Evolutionary conservation across 441 rosid species (phyloP).

Genomic region (Populus hybrid): DNA sequence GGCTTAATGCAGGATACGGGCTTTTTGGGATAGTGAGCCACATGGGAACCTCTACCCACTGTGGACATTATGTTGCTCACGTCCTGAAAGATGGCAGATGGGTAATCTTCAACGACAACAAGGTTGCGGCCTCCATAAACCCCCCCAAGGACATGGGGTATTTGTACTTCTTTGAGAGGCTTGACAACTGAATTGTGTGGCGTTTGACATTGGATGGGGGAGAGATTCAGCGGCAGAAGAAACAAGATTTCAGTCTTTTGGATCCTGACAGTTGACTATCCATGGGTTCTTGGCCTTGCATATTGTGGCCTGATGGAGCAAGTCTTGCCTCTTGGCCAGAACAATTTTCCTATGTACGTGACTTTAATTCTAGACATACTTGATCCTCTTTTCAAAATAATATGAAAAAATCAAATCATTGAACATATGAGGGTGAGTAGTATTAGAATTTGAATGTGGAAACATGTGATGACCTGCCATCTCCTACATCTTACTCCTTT

Average conservation of each 20-base stretch:
- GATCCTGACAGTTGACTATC: not conserved
- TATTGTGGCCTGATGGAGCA: not conserved
- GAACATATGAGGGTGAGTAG: not conserved
- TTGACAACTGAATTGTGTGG: no score
- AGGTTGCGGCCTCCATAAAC: no score
- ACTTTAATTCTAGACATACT: not conserved
- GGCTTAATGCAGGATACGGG: constrained; percentile 61
- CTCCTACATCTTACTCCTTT: not conserved
- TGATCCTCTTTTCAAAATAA: not conserved
- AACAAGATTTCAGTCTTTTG: not conserved
- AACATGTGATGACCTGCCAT: not conserved
- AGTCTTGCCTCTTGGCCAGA: not conserved
- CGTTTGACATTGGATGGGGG: not conserved
- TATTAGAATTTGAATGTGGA: not conserved
- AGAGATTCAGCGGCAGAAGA: not conserved
- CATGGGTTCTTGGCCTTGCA: not conserved
- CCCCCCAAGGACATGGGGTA: no score
- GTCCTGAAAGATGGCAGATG: no score
- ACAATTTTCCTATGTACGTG: not conserved
- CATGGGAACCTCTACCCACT: no score
- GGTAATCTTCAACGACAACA: no score
- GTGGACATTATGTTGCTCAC: no score
- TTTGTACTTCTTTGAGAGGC: no score
- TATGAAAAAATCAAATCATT: not conserved
- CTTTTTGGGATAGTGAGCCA: no score